A percentile compares a stretch with the other conserved stretches of the same genome.
Conservation (phyloP, 768 basidiomycete genomes). For the Boletus tomentosulus region DNA sequence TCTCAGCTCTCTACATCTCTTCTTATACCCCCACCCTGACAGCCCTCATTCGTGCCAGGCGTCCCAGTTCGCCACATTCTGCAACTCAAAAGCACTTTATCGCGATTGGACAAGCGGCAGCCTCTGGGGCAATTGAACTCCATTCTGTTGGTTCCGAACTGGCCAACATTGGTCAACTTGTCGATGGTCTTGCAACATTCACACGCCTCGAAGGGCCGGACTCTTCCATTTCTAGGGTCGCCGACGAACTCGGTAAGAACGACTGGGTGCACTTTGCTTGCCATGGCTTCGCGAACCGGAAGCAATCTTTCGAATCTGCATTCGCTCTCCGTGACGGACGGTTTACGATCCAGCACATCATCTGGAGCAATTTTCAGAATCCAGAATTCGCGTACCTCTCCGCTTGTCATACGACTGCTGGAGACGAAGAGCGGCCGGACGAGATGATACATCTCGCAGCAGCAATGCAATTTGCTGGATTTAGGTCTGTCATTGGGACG, state of each 20-base stretch:
- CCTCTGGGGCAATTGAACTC: not conserved
- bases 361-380: not conserved
- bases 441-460: not conserved
- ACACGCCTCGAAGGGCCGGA: not conserved
- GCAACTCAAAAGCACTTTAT: not conserved
- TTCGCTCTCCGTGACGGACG: not conserved
- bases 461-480: not conserved
- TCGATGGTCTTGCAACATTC: not conserved
- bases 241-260: not conserved
- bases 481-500: not conserved
- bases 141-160: not conserved
- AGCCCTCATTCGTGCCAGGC: not conserved
- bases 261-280: not conserved
- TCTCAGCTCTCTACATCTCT: not conserved
- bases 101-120: not conserved
- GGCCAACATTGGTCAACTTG: not conserved
- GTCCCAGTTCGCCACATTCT: not conserved
- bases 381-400: not conserved
- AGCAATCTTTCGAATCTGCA: not conserved
- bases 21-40: not conserved
- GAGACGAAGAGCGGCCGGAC: not conserved
- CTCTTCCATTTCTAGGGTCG: not conserved
- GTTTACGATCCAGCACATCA: not conserved
- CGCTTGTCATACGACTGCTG: not conserved
- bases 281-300: not conserved